A percentile compares a stretch with the other conserved stretches of the same genome.
Evolutionary conservation across 176 grass and related monocot species (phyloP).

Genomic region (Oryza glumipatula): DNA sequence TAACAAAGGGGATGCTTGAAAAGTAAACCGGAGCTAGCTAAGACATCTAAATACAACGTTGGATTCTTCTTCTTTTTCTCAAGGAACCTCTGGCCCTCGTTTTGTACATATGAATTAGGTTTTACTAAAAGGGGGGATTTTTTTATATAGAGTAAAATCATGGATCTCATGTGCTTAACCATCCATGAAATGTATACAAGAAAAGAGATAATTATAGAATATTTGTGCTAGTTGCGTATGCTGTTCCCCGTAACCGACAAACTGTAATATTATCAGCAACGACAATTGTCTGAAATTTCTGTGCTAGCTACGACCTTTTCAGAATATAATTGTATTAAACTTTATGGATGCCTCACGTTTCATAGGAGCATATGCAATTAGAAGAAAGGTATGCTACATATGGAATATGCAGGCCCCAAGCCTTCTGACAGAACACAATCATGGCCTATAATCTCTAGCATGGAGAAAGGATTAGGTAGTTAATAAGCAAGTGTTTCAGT

Average conservation of each 20-base stretch:
- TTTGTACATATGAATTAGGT: neutral
- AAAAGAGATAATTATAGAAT: neutral
- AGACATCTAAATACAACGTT: neutral
- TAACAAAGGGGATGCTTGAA: neutral
- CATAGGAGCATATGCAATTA: conserved; percentile 33
- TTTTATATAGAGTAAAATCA: neutral
- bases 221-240: neutral
- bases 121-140: neutral
- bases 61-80: neutral
- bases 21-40: neutral
- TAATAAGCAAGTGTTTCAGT: conserved; percentile 29
- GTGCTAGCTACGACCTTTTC: conserved; percentile 37
- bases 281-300: conserved; percentile 40
- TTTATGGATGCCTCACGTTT: conserved; percentile 38
- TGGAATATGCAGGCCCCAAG: conserved; percentile 45
- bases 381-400: conserved; percentile 42
- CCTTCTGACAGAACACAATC: conserved; percentile 51
- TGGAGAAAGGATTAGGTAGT: conserved; percentile 40
- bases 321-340: conserved; percentile 18
- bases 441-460: conserved; percentile 53
- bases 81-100: neutral
- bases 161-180: neutral
- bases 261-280: conserved; percentile 17
- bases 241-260: conserved; percentile 4
- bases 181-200: neutral